These are phyloP conservation scores for Rutstroemia sydowiana DNA, from an alignment of 2,329 filamentous ascomycete species.

Conservation along the genomic window DNA sequence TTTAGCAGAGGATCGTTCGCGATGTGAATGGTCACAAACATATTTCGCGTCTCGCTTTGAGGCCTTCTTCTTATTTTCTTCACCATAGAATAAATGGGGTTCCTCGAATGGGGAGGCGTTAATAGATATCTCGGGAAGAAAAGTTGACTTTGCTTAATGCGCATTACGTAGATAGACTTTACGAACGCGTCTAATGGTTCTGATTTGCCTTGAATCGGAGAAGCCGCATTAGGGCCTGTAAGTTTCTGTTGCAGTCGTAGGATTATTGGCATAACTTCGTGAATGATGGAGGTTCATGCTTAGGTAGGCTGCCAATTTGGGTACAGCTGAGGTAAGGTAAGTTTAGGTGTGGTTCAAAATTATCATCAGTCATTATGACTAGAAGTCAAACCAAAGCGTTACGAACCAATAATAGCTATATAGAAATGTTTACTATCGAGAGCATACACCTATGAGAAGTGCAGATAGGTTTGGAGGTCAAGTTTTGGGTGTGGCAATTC, in stretches of 20 bases:
- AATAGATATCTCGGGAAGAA: not conserved
- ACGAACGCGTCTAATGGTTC: constrained; percentile 11
- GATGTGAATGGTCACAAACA: constrained; percentile 21
- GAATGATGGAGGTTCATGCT: not conserved
- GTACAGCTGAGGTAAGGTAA: not conserved
- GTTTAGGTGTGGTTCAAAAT: not conserved
- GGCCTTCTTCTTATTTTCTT: not conserved
- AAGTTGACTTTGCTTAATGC: not conserved
- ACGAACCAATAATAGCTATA: no score
- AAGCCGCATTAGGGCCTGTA: constrained; percentile 12
- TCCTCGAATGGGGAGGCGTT: not conserved
- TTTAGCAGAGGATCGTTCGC: constrained; percentile 16
- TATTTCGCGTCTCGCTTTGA: constrained; percentile 23
- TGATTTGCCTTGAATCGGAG: constrained; percentile 11
- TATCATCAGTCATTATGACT: not conserved
- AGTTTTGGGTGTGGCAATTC: no score
- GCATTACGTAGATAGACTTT: not conserved
- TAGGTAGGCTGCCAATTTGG: not conserved
- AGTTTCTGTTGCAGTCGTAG: not conserved
- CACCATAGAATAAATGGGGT: not conserved
- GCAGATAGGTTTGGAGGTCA: no score
- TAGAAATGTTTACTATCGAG: no score
- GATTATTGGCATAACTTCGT: not conserved
- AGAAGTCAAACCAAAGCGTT: not conserved
- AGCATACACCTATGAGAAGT: no score